A percentile compares a stretch with the other conserved stretches of the same genome.
These are phyloP conservation scores for Diophrys appendiculata DNA, from an alignment of 73 alveolate species.

Conservation along the genomic window DNA sequence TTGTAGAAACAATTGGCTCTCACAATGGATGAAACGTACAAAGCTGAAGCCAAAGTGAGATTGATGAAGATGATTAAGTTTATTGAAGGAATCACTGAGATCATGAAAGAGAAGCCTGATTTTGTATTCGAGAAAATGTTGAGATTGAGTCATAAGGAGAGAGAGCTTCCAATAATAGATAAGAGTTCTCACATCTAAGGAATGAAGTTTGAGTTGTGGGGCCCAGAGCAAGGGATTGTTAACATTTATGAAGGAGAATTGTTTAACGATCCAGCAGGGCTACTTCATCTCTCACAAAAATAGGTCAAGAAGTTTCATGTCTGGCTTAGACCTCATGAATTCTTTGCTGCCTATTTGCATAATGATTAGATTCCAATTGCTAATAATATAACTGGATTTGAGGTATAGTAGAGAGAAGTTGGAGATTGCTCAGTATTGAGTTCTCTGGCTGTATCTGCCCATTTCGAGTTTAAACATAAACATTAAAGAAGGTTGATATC, in stretches of 20 bases:
- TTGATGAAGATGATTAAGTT: slow-evolving; percentile 8
- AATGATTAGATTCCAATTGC: slow-evolving; percentile 47
- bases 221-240: slow-evolving; percentile 38
- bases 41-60: slow-evolving; percentile 17
- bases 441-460: slow-evolving; percentile 66
- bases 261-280: slow-evolving; percentile 61
- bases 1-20: slow-evolving; percentile 24
- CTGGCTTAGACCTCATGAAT: slow-evolving; percentile 56
- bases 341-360: slow-evolving; percentile 4
- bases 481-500: slow-evolving; percentile 41
- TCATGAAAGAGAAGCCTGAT: slow-evolving; percentile 6
- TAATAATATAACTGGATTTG: slow-evolving; percentile 55
- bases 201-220: slow-evolving; percentile 47
- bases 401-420: slow-evolving; percentile 42
- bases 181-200: slow-evolving; percentile 51
- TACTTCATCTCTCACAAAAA: slow-evolving; percentile 45
- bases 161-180: slow-evolving; percentile 39
- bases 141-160: slow-evolving; percentile 6
- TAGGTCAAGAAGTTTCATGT: slow-evolving; percentile 27
- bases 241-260: slow-evolving; percentile 36
- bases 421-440: slow-evolving; percentile 70
- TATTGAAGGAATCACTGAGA: slow-evolving; percentile 22
- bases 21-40: slow-evolving; percentile 30
- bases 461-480: slow-evolving; percentile 44
- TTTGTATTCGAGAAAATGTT: neutral